Base-by-base conservation (phyloP, 306 rosid genomes). In the Fragaria vesca region DNA sequence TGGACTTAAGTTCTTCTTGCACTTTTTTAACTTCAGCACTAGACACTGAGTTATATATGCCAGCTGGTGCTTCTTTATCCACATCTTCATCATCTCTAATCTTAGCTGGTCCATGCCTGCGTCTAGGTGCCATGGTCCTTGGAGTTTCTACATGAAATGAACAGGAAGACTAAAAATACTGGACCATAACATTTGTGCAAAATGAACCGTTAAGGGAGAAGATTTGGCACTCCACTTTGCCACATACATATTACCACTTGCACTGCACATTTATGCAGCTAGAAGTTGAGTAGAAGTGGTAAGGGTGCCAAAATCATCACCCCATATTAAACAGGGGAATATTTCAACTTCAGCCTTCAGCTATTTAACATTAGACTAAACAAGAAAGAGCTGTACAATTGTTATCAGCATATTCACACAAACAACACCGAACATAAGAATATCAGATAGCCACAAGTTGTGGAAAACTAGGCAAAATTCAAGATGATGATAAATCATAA, bases 1-100 rank as follows among this genome's bases (percentile, higher is more conserved):
- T 93, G 47, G 81, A 84, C 81, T 50, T 86, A 42, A 95, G 90
- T 71, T 97, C 89, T 79, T 93, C 88, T 67, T 52, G 89, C n/a
- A 81, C 84, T 78, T 73, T 82, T 18, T 60, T 75, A 55, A 85
- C 89, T 60, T 88, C 90, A 77, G 84, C 24, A 77, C 85, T 82
- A 68, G 81, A 66, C 60, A 81, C 18, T 10, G 69, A 62, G 45
- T 83, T 74, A 79, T 40, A 24, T 69, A 69, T 86, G 63, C 72
- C 50, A 17, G 18, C 20, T 1, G 76, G 52, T 36, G 46, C 28
- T 6, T 34, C 74, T 7, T 66, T 52, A 48, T 7, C 87, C 73
- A 73, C 73, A 72, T 88, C 87, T 77, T 85, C 91, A 1, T 66
- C 30, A 57, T 45, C 80, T 70, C 81, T 76, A 76, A 90, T 79